Evolutionary conservation across 108 stramenopile genomes (phyloP).

Genomic region (Cyclotella distinguenda): DNA sequence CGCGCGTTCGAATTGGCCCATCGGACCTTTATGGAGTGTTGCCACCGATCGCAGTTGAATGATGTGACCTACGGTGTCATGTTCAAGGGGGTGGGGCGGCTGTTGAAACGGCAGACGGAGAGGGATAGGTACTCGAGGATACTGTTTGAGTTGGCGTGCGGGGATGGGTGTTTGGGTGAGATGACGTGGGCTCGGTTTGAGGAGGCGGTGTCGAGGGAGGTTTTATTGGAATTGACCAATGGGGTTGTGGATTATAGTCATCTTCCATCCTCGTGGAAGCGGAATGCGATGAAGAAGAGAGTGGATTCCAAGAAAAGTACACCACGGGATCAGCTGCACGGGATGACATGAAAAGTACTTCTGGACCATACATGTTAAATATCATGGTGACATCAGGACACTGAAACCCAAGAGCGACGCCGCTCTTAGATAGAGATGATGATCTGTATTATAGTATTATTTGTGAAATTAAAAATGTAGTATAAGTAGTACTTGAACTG

Average conservation of each 20-base stretch:
- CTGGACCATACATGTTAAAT: too few relatives aligned
- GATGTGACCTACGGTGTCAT: slow-evolving; percentile 84
- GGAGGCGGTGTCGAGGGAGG: slow-evolving; percentile 45
- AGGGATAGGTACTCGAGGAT: slow-evolving; percentile 38
- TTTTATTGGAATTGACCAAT: slow-evolving; percentile 53
- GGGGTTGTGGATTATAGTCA: slow-evolving; percentile 38
- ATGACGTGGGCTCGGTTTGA: slow-evolving; percentile 62
- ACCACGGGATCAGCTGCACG: too few relatives aligned
- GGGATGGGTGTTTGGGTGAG: slow-evolving; percentile 63
- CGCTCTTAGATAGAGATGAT: too few relatives aligned
- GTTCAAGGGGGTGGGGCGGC: slow-evolving; percentile 65
- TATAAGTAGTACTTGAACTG: too few relatives aligned
- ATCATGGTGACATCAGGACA: too few relatives aligned
- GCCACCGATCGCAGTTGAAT: slow-evolving; percentile 50
- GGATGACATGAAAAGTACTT: too few relatives aligned
- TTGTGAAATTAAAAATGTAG: too few relatives aligned
- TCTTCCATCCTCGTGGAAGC: slow-evolving; percentile 60
- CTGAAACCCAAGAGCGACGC: too few relatives aligned
- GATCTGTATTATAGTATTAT: too few relatives aligned
- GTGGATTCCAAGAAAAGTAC: too few relatives aligned
- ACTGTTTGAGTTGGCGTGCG: slow-evolving; percentile 45
- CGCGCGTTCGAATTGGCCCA: slow-evolving; percentile 69
- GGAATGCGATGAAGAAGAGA: slow-evolving; percentile 38
- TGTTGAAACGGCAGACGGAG: slow-evolving; percentile 41
- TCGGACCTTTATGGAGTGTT: slow-evolving; percentile 59